These are phyloP conservation scores for Plantago coronopus DNA, from an alignment of 305 asterid species.

Conservation along the genomic window DNA sequence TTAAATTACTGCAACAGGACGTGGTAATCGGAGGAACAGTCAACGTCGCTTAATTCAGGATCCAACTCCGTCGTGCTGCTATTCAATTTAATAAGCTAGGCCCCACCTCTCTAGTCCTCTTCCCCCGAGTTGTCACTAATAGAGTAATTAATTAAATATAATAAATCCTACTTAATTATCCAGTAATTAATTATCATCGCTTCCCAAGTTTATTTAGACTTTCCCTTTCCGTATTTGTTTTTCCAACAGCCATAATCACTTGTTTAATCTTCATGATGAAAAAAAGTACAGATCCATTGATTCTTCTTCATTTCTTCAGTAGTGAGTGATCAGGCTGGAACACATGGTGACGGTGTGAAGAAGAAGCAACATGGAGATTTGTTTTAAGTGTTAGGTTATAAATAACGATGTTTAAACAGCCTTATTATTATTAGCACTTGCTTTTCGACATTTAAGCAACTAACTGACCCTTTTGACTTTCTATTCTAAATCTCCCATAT, in stretches of 20 bases:
- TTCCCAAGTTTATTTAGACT: too few species aligned
- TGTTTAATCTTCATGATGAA: too few species aligned
- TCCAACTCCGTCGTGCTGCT: constrained; percentile 34
- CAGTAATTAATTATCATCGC: too few species aligned
- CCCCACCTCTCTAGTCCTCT: too few species aligned
- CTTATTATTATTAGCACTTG: constrained; percentile 2
- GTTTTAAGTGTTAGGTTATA: constrained; percentile 8
- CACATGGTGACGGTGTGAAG: neutral
- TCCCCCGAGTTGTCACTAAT: too few species aligned
- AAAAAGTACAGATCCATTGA: too few species aligned
- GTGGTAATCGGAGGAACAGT: constrained; percentile 18
- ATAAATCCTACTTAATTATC: too few species aligned
- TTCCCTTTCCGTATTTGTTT: too few species aligned
- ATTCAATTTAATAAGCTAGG: too few species aligned
- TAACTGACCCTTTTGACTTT: constrained; percentile 23
- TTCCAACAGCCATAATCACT: too few species aligned
- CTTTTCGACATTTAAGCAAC: constrained; percentile 22
- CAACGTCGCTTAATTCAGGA: constrained; percentile 27
- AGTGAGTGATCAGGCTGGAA: neutral
- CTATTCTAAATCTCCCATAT: neutral
- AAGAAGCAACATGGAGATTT: neutral
- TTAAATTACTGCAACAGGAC: constrained; percentile 6
- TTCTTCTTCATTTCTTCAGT: neutral
- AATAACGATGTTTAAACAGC: constrained; percentile 8
- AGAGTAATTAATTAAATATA: too few species aligned